Base-by-base conservation (phyloP, 257 asterid species). In the Fraxinus americana region DNA sequence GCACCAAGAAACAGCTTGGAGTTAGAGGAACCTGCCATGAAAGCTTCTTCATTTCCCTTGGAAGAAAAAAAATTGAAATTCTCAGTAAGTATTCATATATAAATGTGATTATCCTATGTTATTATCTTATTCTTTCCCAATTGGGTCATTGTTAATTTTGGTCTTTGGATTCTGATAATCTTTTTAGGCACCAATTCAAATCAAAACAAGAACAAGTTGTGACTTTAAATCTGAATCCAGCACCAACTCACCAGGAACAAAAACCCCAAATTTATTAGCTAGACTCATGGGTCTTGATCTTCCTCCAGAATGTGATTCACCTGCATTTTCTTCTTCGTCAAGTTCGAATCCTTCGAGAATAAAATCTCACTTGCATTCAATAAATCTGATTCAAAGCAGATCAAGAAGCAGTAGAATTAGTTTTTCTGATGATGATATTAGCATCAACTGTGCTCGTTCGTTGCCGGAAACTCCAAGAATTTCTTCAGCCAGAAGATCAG, bases 1-100 rank as follows among this genome's bases (percentile, higher is more conserved):
- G 97, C 97, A 48, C 98, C 97, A 71, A 91, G 98, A 77, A 94
- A 92, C 84, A 94, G 98, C 83, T 82, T 94, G 93, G 98, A 94
- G 57, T 11, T 84, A 45, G 92, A 82, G 29, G 90, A 84, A 71
- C 74, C 86, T 50, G 19, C 71, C 72, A 71, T 78, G 59, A 76
- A 83, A 65, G 78, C 81, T 36, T 73, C 81, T 80, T 82, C 86
- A 32, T 68, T 36, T 25, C 67, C 72, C 5, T 67, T 73, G 45
- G 74, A 79, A 72, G 83, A 87, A 35, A 80, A 82, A 11, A 76
- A 79, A 73, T 82, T 89, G 82, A 90, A 86, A 63, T 84, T 90
- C 79, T 86, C 92, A 41, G 97, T 94, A 85, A 87, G 92, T 73
- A 73, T 72, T 0, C 54, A 50, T 50, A 38, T 38, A 34, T 38